Evolutionary conservation across 257 asterid genomes (phyloP).

Genomic region (Anisodus tanguticus): DNA sequence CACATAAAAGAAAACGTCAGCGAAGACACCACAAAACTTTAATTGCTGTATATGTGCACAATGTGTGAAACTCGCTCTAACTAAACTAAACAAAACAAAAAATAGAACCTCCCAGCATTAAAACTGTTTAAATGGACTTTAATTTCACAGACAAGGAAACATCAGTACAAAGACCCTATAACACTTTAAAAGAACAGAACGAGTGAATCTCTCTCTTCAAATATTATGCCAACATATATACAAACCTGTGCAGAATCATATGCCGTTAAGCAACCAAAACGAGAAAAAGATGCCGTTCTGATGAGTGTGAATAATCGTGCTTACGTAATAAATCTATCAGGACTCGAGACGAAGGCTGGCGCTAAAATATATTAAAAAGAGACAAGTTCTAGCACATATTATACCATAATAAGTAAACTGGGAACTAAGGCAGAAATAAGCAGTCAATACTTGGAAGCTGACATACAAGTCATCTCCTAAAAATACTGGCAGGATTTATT

Average conservation of each 20-base stretch:
- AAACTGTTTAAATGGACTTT: neutral
- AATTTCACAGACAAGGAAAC: neutral
- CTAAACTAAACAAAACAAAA: neutral
- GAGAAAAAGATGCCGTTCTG: neutral
- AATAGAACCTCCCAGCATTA: neutral
- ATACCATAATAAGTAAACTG: neutral
- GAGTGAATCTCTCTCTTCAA: neutral
- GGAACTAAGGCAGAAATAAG: neutral
- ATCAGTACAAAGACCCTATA: neutral
- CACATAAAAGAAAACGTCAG: neutral
- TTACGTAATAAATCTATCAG: neutral
- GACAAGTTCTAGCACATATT: neutral
- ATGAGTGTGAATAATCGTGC: neutral
- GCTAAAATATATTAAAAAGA: neutral
- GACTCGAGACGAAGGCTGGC: neutral
- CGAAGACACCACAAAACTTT: neutral
- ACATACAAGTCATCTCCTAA: neutral
- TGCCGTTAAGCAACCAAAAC: neutral
- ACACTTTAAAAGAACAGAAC: neutral
- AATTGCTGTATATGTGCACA: neutral
- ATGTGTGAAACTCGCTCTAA: neutral
- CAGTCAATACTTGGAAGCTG: neutral
- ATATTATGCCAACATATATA: neutral
- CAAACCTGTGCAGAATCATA: neutral
- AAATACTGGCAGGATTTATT: neutral